Evolutionary conservation across 148 eudicot genomes (phyloP).

Genomic region (Cornus florida): DNA sequence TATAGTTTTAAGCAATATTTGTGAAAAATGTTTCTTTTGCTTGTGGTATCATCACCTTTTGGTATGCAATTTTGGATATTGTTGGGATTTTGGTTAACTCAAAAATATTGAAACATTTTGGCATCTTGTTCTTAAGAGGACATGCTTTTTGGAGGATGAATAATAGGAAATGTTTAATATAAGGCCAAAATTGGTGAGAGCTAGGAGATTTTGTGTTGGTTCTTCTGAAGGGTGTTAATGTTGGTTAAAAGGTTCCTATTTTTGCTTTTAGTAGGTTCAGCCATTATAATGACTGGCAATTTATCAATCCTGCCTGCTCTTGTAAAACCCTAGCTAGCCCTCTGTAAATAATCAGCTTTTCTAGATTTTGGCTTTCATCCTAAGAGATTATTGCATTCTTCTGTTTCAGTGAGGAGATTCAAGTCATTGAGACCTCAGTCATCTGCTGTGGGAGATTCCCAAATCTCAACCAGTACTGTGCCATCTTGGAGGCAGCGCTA

Average conservation of each 20-base stretch:
- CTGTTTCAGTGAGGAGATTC: constrained; percentile 37
- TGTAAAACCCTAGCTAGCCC: background rate
- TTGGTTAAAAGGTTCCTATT: background rate
- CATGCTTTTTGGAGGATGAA: background rate
- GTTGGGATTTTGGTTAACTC: background rate
- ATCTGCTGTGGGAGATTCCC: constrained; percentile 35
- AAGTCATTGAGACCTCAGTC: constrained; percentile 44
- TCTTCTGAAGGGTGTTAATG: background rate
- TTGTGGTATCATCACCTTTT: background rate
- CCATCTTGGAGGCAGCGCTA: constrained; percentile 49
- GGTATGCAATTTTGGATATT: background rate
- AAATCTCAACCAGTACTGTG: constrained; percentile 38
- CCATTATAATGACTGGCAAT: background rate
- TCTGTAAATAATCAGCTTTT: background rate
- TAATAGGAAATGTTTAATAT: background rate
- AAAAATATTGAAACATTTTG: background rate
- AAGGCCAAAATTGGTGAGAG: background rate
- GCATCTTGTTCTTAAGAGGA: background rate
- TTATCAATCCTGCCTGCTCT: too few species aligned
- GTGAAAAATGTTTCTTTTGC: background rate
- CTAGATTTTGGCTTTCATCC: background rate
- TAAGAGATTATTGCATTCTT: background rate
- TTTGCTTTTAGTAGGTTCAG: background rate
- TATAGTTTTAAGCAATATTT: background rate
- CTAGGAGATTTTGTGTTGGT: background rate